Percentiles rank a stretch among this genome's conserved stretches.
These are phyloP conservation scores for Coemansia sp. DNA, from an alignment of 192 early-diverging fungal species.

Conservation along the genomic window DNA sequence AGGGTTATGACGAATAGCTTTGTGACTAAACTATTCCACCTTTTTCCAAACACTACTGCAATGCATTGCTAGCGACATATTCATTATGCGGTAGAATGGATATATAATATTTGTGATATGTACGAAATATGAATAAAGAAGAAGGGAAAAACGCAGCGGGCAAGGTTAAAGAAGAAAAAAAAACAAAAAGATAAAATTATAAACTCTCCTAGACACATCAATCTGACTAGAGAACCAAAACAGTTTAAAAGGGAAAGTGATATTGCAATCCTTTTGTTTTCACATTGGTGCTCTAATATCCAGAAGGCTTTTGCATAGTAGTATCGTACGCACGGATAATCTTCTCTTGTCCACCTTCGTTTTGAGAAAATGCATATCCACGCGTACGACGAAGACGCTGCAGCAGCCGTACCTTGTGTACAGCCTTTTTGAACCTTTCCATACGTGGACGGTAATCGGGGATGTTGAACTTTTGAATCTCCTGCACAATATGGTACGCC, in stretches of 20 bases:
- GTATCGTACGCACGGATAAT: constrained; percentile 77
- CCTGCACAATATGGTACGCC: constrained; percentile 95
- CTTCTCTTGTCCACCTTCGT: constrained; percentile 88
- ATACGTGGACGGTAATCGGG: constrained; percentile 97
- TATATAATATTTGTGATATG: constrained; percentile 1
- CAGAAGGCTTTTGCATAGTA: constrained; percentile 61
- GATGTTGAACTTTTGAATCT: constrained; percentile 99
- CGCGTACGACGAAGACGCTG: constrained; percentile 90
- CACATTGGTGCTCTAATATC: no score
- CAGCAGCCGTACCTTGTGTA: constrained; percentile 93
- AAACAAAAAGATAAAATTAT: not conserved
- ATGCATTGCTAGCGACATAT: no score
- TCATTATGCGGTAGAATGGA: no score
- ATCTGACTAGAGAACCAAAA: not conserved
- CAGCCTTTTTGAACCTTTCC: constrained; percentile 98
- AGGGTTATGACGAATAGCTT: no score
- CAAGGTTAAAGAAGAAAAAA: not conserved
- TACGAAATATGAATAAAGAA: not conserved
- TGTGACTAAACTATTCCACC: no score
- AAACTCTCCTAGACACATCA: not conserved
- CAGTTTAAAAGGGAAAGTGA: not conserved
- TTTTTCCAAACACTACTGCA: no score
- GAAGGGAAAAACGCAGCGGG: not conserved
- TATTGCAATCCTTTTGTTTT: not conserved
- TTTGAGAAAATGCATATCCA: constrained; percentile 98